Evolutionary conservation across 345 rosid genomes (phyloP).

Genomic region (Gossypium longicalyx): DNA sequence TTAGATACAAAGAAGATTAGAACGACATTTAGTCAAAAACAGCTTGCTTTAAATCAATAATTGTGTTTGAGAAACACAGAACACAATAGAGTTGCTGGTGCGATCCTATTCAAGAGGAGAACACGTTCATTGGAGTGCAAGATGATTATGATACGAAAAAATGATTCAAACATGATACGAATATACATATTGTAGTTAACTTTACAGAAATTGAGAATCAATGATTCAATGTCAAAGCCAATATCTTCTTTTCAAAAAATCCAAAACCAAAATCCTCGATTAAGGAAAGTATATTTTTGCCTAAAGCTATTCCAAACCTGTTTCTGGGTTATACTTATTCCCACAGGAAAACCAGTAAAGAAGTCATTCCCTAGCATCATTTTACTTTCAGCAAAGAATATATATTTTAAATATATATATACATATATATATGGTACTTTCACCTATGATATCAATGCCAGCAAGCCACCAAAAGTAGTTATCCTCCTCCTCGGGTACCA

Average conservation of each 20-base stretch:
- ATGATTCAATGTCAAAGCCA: neutral
- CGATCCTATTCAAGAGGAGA: no score
- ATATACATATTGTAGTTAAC: neutral
- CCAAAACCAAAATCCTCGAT: neutral
- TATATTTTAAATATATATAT: neutral
- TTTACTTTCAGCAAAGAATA: neutral
- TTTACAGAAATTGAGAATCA: neutral
- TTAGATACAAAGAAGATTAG: no score
- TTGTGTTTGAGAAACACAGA: no score
- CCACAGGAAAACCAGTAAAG: slow-evolving; percentile 11
- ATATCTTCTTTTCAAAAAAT: neutral
- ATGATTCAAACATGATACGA: no score
- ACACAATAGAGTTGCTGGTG: no score
- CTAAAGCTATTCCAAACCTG: slow-evolving; percentile 14
- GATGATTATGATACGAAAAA: no score
- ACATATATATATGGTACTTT: neutral
- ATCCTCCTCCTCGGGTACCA: neutral
- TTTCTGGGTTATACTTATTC: neutral
- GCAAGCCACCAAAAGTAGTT: neutral
- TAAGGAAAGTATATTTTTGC: slow-evolving; percentile 7
- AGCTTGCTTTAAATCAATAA: no score
- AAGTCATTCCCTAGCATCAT: slow-evolving; percentile 5
- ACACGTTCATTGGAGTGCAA: no score
- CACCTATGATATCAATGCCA: neutral
- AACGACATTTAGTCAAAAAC: no score